A percentile compares a stretch with the other conserved stretches of the same genome.
phyloP scores from a whole-genome alignment of 2,329 filamentous ascomycete genomes.

The Elsinoe batatas region DNA sequence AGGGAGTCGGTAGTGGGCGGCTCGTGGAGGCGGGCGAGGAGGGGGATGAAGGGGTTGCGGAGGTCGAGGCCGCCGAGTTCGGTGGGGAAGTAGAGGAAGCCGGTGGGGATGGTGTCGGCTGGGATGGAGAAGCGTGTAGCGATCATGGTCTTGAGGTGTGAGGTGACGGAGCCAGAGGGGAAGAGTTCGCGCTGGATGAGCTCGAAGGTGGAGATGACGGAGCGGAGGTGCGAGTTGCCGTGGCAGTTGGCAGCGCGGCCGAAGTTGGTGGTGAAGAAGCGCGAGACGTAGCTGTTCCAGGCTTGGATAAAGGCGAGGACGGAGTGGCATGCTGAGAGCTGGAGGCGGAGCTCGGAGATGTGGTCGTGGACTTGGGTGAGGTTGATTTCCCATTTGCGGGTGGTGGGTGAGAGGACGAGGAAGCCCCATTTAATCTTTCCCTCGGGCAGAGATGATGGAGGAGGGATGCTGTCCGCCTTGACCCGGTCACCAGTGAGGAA shows the following conservation, averaged over 20 bases:
- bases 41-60: constrained; percentile 40
- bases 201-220: constrained; percentile 42
- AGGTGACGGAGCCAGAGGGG: constrained; percentile 22
- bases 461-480: too few species aligned
- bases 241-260: constrained; percentile 44
- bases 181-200: constrained; percentile 43
- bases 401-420: constrained; percentile 43
- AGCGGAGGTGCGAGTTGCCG: constrained; percentile 42
- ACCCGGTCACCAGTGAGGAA: too few species aligned
- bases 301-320: constrained; percentile 49
- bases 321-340: constrained; percentile 47
- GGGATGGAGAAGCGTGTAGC: constrained; percentile 38
- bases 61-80: constrained; percentile 43
- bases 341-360: constrained; percentile 48
- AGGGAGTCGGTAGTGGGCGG: constrained; percentile 28
- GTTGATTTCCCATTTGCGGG: constrained; percentile 51
- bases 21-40: constrained; percentile 38
- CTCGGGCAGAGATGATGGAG: constrained; percentile 34
- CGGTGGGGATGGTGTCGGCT: neutral
- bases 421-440: constrained; percentile 53
- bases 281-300: constrained; percentile 45
- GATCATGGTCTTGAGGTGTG: constrained; percentile 39
- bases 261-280: constrained; percentile 46
- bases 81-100: constrained; percentile 40
- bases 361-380: constrained; percentile 49